Evolutionary conservation across 2,329 filamentous ascomycete genomes (phyloP).

Genomic region (Colletotrichum lini): DNA sequence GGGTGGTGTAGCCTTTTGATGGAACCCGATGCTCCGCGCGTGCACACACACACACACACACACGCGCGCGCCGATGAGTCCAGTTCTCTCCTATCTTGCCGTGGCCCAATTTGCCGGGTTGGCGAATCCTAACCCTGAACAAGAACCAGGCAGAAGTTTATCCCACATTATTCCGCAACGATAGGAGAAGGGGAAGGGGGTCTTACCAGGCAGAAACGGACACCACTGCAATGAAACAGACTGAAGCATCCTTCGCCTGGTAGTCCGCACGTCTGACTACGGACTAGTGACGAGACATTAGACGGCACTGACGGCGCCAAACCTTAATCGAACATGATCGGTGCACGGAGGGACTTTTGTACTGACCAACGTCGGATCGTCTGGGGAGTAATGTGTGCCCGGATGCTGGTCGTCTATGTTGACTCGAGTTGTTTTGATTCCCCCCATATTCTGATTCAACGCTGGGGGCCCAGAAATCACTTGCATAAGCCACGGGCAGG

Average conservation of each 20-base stretch:
- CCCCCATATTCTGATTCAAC: background rate
- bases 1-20: constrained; percentile 12
- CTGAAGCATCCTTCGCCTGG: constrained; percentile 5
- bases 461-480: background rate
- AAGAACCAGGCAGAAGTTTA: background rate
- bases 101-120: constrained; percentile 23
- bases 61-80: constrained; percentile 7
- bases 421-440: constrained; percentile 16
- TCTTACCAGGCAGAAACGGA: constrained; percentile 8
- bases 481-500: background rate
- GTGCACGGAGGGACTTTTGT: constrained; percentile 30
- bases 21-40: constrained; percentile 17
- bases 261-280: background rate
- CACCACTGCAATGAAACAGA: constrained; percentile 25
- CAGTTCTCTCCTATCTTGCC: constrained; percentile 18
- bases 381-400: background rate
- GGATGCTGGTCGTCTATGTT: constrained; percentile 12
- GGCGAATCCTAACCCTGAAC: constrained; percentile 1
- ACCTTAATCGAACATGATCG: constrained; percentile 40
- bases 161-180: constrained; percentile 1
- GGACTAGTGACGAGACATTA: constrained; percentile 20
- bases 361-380: constrained; percentile 7
- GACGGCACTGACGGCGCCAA: constrained; percentile 35
- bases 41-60: constrained; percentile 4
- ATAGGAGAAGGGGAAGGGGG: background rate